phyloP scores from a whole-genome alignment of 768 basidiomycete genomes.

The Hortiboletus campestris region DNA sequence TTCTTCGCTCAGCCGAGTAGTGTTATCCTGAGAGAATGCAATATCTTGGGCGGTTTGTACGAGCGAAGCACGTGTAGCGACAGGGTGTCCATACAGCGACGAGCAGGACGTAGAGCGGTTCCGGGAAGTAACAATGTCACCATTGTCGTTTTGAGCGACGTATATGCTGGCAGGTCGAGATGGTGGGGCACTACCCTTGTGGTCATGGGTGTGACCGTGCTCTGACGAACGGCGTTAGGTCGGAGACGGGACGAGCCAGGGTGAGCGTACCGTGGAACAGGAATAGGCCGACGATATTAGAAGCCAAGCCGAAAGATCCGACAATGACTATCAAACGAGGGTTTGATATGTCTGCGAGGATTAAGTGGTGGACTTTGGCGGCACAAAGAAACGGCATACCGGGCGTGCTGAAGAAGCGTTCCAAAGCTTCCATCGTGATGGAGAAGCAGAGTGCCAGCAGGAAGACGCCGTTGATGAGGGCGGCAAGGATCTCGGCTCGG shows the following conservation, averaged over 20 bases:
- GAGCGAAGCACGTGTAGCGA: slow-evolving; percentile 66
- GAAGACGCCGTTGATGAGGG: slow-evolving; percentile 95
- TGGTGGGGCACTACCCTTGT: slow-evolving; percentile 35
- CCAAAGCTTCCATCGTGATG: slow-evolving; percentile 88
- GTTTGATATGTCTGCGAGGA: slow-evolving; percentile 73
- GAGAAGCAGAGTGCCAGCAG: slow-evolving; percentile 95
- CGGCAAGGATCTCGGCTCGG: slow-evolving; percentile 93
- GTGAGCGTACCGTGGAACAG: slow-evolving; percentile 81
- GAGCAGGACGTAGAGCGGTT: slow-evolving; percentile 47
- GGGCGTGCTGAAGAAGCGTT: slow-evolving; percentile 82
- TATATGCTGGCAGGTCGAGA: slow-evolving; percentile 42
- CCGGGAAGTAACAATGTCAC: slow-evolving; percentile 26
- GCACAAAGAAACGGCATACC: slow-evolving; percentile 42
- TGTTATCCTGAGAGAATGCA: slow-evolving; percentile 36
- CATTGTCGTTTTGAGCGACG: slow-evolving; percentile 9
- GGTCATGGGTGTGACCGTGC: slow-evolving; percentile 61
- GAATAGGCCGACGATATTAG: slow-evolving; percentile 91
- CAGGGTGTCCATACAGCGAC: slow-evolving; percentile 73
- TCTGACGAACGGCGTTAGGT: slow-evolving; percentile 37
- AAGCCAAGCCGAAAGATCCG: slow-evolving; percentile 82
- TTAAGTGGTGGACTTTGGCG: slow-evolving; percentile 2
- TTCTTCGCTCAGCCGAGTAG: slow-evolving; percentile 33
- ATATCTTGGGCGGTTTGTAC: slow-evolving; percentile 86
- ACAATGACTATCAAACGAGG: slow-evolving; percentile 88
- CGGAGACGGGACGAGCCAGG: slow-evolving; percentile 3